Base-by-base conservation (phyloP, 2,329 filamentous ascomycete species). In the Colletotrichum liaoningense region DNA sequence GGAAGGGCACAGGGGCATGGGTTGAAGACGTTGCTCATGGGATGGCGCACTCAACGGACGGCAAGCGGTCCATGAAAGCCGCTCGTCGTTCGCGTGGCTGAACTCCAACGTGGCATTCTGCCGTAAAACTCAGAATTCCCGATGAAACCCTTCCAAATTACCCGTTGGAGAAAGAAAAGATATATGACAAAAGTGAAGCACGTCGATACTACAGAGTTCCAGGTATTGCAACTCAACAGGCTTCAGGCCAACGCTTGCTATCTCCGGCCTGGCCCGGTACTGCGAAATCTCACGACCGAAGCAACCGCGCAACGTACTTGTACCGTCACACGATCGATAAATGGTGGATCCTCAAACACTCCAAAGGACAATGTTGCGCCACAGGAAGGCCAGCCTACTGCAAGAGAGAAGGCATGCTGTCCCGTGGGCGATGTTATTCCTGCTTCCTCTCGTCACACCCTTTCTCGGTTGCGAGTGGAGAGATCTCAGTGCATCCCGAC, bases 381-480 rank as follows among this genome's bases (percentile, higher is more conserved):
- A 60, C 26, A 46, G 54, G 42, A 71, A 57, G 60, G 49, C 60
- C 64, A 52, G 24, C 56, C 49, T 70, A 28, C 38, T 57, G 65
- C 49, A 69, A 71, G 52, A 58, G 35, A 69, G 70, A 35, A 65
- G 46, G 62, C 56, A 14, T 14, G 28, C 49, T 64, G 26, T 54
- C 57, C 30, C 19, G 62, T 66, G 60, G 35, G 60, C 71, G 46
- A 62, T 73, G 63, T 28, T 55, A 30, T 30, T 58, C 11, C 46
- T 64, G 49, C 60, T 62, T 60, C 71, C 35, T 70, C 57, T 66
- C 67, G 71, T 73, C 67, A 62, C 60, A 71, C 71, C 60, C 60
- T 65, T 49, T 63, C 58, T 42, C 14, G 30, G 55, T 56, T 69
- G 54, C 22, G 42, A 55, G 70, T 73, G 70, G 67, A 70, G 70